Conservation (phyloP, 371 early-diverging fungal species). For the Choanephora cucurbitarum region DNA sequence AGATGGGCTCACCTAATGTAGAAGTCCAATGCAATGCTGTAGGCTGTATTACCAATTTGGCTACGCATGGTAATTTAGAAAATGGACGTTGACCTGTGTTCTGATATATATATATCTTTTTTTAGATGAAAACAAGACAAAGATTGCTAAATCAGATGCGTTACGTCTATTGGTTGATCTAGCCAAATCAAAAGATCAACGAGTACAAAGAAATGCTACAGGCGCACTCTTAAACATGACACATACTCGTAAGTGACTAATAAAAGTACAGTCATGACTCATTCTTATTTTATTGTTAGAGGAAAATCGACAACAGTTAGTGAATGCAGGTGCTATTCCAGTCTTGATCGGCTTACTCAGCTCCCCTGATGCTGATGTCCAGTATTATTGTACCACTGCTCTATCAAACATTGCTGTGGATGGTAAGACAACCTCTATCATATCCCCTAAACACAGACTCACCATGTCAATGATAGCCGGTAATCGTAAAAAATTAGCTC, state of each 20-base stretch:
- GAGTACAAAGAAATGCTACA: constrained; percentile 91
- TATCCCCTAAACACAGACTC: too few species aligned
- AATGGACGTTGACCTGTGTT: too few species aligned
- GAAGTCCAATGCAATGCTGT: constrained; percentile 97
- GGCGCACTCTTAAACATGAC: constrained; percentile 96
- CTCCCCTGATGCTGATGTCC: constrained; percentile 84
- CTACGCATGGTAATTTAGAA: constrained; percentile 72
- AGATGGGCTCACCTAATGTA: constrained; percentile 84
- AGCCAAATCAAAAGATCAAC: constrained; percentile 82
- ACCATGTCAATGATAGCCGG: constrained; percentile 29
- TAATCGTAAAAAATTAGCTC: constrained; percentile 75
- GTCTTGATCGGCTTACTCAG: constrained; percentile 79
- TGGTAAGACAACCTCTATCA: constrained; percentile 32
- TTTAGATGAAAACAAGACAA: constrained; percentile 85
- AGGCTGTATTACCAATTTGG: constrained; percentile 94
- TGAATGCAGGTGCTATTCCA: constrained; percentile 85
- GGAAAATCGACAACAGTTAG: constrained; percentile 84
- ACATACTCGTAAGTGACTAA: constrained; percentile 62
- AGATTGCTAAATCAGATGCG: constrained; percentile 86
- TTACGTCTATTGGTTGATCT: constrained; percentile 75
- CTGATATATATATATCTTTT: too few species aligned
- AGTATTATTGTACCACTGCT: constrained; percentile 91
- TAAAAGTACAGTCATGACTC: neutral
- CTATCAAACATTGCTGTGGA: constrained; percentile 94
- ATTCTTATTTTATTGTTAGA: constrained; percentile 32